Evolutionary conservation across 176 grass and related monocot genomes (phyloP).

Genomic region (Triticum aestivum): IWGSC_CS_RefSeq_v2.1 NC_057801.1:514821496-514821995

Average conservation of each 20-base stretch:
- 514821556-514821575: slow-evolving; percentile 23
- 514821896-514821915: not conserved
- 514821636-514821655: not conserved
- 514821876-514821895: slow-evolving; percentile 17
- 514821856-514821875: not conserved
- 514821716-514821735: slow-evolving; percentile 42
- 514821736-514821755: slow-evolving; percentile 1
- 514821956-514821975: not conserved
- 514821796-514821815: slow-evolving; percentile 23
- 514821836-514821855: not conserved
- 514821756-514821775: slow-evolving; percentile 28
- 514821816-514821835: slow-evolving; percentile 45
- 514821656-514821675: slow-evolving; percentile 16
- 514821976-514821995: slow-evolving; percentile 6
- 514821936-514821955: not conserved
- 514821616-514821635: not conserved
- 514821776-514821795: not conserved
- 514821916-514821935: not conserved
- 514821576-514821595: slow-evolving; percentile 27
- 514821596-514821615: not conserved
- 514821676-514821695: slow-evolving; percentile 26
- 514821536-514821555: slow-evolving; percentile 48
- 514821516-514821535: slow-evolving; percentile 37
- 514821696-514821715: slow-evolving; percentile 51
- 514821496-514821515: slow-evolving; percentile 3